Percentiles rank a stretch among this genome's conserved stretches.
These are phyloP conservation scores for Penicillium hordei DNA, from an alignment of 2,329 filamentous ascomycete genomes.

Conservation along the genomic window DNA sequence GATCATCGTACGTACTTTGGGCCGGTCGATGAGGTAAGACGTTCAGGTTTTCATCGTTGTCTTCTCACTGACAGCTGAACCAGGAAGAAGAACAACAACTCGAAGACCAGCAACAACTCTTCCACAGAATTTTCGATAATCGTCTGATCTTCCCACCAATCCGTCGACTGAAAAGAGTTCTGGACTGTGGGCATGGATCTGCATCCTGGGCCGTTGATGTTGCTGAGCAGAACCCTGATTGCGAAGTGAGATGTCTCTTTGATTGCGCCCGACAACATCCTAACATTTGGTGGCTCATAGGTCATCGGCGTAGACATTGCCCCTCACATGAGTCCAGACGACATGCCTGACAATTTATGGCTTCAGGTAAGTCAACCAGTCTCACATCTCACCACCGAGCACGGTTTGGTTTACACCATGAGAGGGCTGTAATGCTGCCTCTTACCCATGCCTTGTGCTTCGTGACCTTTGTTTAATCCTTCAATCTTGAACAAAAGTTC, in stretches of 20 bases:
- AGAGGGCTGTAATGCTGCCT: neutral
- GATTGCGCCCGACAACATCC: neutral
- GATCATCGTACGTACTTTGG: conserved; percentile 65
- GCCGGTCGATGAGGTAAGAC: conserved; percentile 68
- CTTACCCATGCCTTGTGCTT: neutral
- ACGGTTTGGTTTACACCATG: neutral
- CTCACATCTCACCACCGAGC: conserved; percentile 1
- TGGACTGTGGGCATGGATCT: conserved; percentile 73
- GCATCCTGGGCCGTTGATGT: conserved; percentile 70
- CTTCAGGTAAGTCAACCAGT: conserved; percentile 54
- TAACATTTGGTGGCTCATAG: conserved; percentile 44
- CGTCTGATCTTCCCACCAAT: conserved; percentile 70
- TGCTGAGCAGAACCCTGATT: conserved; percentile 62
- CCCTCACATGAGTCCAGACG: conserved; percentile 66
- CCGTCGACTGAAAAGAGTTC: conserved; percentile 55
- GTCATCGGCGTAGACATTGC: conserved; percentile 71
- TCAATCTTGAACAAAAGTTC: neutral
- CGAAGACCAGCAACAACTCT: conserved; percentile 61
- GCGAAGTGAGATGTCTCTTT: conserved; percentile 54
- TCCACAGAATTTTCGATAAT: conserved; percentile 64
- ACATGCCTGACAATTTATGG: conserved; percentile 65
- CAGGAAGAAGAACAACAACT: conserved; percentile 69
- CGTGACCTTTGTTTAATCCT: neutral
- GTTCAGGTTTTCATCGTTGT: conserved; percentile 3
- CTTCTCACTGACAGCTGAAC: conserved; percentile 14